Conservation (phyloP, 768 basidiomycete species). For the Leccinum boreale region DNA sequence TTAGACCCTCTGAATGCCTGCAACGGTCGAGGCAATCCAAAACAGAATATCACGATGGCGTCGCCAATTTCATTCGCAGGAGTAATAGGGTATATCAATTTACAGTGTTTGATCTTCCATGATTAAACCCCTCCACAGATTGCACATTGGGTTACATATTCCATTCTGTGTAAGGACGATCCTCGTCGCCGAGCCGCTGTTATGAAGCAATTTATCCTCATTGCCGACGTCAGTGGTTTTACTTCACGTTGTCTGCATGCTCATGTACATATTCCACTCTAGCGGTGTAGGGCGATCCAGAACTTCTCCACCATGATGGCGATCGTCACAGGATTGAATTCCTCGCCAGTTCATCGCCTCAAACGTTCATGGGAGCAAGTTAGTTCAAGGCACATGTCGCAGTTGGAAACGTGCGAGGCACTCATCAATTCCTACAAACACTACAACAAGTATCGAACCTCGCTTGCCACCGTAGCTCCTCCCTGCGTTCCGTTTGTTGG, state of each 20-base stretch:
- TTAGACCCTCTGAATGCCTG: constrained; percentile 59
- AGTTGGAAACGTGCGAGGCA: constrained; percentile 51
- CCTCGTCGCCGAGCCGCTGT: constrained; percentile 55
- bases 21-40: constrained; percentile 49
- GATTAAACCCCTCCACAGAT: constrained; percentile 32
- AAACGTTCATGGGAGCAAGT: constrained; percentile 66
- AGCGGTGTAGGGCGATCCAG: constrained; percentile 61
- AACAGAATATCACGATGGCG: constrained; percentile 45
- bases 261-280: constrained; percentile 6
- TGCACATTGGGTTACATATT: constrained; percentile 59
- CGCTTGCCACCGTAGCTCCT: constrained; percentile 51
- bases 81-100: constrained; percentile 49
- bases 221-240: constrained; percentile 52
- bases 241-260: background rate
- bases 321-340: constrained; percentile 64
- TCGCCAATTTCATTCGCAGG: constrained; percentile 54
- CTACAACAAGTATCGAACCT: constrained; percentile 58
- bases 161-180: constrained; percentile 54
- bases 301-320: constrained; percentile 71
- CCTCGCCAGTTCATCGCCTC: constrained; percentile 59
- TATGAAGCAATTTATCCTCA: constrained; percentile 64
- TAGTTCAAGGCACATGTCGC: constrained; percentile 43
- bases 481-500: constrained; percentile 74
- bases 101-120: background rate
- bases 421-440: constrained; percentile 66